These are phyloP conservation scores for Raddia guianensis DNA, from an alignment of 176 grass and related monocot genomes.

Conservation along the genomic window DNA sequence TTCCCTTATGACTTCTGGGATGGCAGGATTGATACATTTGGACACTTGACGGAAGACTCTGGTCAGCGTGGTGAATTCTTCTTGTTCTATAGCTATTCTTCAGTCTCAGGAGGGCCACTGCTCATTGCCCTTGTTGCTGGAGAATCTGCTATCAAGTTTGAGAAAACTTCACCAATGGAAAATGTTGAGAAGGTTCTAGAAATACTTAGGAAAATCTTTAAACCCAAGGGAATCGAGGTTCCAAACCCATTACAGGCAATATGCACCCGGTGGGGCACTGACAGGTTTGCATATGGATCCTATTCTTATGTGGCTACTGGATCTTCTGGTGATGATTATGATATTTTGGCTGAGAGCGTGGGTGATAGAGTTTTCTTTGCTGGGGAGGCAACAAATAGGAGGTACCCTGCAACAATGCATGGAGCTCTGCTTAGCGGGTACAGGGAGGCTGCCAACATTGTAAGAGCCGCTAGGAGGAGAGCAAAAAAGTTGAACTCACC, in stretches of 20 bases:
- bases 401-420: slow-evolving; percentile 98
- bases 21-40: slow-evolving; percentile 88
- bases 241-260: slow-evolving; percentile 88
- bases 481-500: slow-evolving; percentile 38
- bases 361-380: slow-evolving; percentile 90
- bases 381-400: slow-evolving; percentile 90
- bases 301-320: slow-evolving; percentile 92
- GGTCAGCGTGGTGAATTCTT: slow-evolving; percentile 81
- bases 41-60: slow-evolving; percentile 83
- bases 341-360: slow-evolving; percentile 88
- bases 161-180: slow-evolving; percentile 64
- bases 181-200: slow-evolving; percentile 70
- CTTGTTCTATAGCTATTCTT: slow-evolving; percentile 95
- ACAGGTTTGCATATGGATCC: slow-evolving; percentile 87
- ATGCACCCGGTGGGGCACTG: slow-evolving; percentile 90
- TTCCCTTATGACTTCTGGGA: slow-evolving; percentile 93
- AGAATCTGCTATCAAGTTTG: slow-evolving; percentile 88
- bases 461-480: slow-evolving; percentile 68
- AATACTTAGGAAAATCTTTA: slow-evolving; percentile 78
- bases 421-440: slow-evolving; percentile 96
- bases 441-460: slow-evolving; percentile 91
- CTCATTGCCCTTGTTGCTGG: slow-evolving; percentile 96
- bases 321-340: slow-evolving; percentile 94
- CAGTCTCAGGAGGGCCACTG: slow-evolving; percentile 87
- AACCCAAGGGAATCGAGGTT: slow-evolving; percentile 84